Conservation (phyloP, 116 monocot genomes). For the Posidonia oceanica region DNA sequence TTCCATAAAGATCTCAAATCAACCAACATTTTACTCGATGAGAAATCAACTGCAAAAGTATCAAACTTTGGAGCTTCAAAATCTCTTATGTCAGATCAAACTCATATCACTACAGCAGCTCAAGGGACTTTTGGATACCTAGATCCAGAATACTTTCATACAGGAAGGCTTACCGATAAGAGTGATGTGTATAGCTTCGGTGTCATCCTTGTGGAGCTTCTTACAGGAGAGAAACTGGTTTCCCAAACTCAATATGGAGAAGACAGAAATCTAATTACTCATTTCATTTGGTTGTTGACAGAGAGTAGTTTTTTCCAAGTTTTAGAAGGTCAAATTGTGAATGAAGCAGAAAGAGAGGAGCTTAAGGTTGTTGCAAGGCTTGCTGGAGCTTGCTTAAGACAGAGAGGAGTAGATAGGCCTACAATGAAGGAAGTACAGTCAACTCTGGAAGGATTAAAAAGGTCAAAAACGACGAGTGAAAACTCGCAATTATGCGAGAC, state of each 20-base stretch:
- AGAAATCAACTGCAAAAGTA: slow-evolving; percentile 17
- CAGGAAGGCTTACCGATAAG: slow-evolving; percentile 11
- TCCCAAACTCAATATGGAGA: slow-evolving; percentile 4
- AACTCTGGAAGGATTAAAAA: slow-evolving; percentile 5
- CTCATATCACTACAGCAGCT: slow-evolving; percentile 8
- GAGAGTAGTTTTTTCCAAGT: neutral
- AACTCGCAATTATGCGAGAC: neutral
- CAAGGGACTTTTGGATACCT: slow-evolving; percentile 27
- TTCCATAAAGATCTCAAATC: slow-evolving; percentile 17
- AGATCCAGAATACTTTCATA: slow-evolving; percentile 24
- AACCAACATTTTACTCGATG: slow-evolving; percentile 18
- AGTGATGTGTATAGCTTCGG: slow-evolving; percentile 31
- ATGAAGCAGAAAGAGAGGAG: slow-evolving; percentile 15
- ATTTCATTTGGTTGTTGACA: slow-evolving; percentile 9
- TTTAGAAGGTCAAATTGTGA: slow-evolving; percentile 5
- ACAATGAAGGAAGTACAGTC: slow-evolving; percentile 19
- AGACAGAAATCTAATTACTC: slow-evolving; percentile 11
- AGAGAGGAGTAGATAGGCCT: slow-evolving; percentile 19
- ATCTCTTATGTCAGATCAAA: slow-evolving; percentile 3
- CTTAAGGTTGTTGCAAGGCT: slow-evolving; percentile 8
- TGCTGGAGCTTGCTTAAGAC: slow-evolving; percentile 11
- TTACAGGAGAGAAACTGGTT: slow-evolving; percentile 15
- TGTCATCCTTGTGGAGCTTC: slow-evolving; percentile 20
- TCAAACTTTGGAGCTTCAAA: slow-evolving; percentile 25
- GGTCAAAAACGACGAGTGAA: neutral